phyloP scores from a whole-genome alignment of 2,329 filamentous ascomycete species.

The Diaporthe destruens region DNA sequence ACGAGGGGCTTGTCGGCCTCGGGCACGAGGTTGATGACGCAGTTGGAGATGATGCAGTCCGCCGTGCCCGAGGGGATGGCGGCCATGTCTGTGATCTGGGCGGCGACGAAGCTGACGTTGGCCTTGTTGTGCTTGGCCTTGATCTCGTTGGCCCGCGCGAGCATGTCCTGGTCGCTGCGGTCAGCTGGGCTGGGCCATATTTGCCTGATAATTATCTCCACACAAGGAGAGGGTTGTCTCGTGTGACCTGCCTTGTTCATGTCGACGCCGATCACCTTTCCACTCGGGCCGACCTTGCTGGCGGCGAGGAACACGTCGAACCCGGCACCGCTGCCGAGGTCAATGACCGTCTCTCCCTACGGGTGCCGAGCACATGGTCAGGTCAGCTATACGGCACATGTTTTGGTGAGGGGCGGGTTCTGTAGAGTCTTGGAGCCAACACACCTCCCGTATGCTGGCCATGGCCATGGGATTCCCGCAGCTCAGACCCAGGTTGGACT shows the following conservation, averaged over 20 bases:
- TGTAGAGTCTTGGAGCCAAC: not conserved
- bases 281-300: conserved; percentile 60
- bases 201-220: no score
- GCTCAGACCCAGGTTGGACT: conserved; percentile 65
- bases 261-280: conserved; percentile 68
- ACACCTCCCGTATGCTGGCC: conserved; percentile 59
- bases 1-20: conserved; percentile 63
- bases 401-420: not conserved
- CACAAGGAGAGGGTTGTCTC: no score
- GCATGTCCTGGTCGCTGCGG: conserved; percentile 61
- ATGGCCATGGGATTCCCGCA: conserved; percentile 67
- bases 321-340: conserved; percentile 69
- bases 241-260: conserved; percentile 65
- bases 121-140: conserved; percentile 51
- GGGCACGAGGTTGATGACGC: conserved; percentile 71
- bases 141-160: conserved; percentile 62
- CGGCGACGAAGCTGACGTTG: conserved; percentile 66
- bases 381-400: not conserved
- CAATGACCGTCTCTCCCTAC: conserved; percentile 68
- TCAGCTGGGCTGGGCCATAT: not conserved
- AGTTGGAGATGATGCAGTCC: conserved; percentile 73
- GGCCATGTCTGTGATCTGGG: conserved; percentile 63
- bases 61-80: conserved; percentile 57
- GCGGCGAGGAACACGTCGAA: conserved; percentile 70
- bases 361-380: not conserved